Base-by-base conservation (phyloP, 192 early-diverging fungal genomes). In the Coemansia sp. region DNA sequence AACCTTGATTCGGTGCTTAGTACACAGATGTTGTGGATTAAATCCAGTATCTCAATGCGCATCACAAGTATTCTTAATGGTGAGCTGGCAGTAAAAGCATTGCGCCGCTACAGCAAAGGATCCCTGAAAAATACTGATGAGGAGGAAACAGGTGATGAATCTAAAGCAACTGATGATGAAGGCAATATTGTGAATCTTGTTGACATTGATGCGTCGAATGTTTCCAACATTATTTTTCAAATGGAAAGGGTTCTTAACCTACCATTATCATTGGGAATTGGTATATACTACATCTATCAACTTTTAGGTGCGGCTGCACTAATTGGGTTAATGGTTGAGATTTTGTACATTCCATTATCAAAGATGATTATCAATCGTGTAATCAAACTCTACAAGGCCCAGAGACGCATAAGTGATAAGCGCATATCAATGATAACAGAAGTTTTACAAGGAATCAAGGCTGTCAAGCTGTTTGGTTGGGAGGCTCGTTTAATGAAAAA, bases 391-490 rank as follows among this genome's bases (percentile, higher is more conserved):
- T 87, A 91, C 64, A 78, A 86, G 13, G 76, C 77, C 37, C 68
- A 88, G 12, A 90, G 77, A 54, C 48, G 70, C 8, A 77, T 88
- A 37, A 83, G 84, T 51, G 95, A 97, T 69, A 85, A 90, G 63
- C 86, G 95, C 8, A 78, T 97, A 42, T 85, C 88, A 40, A 78
- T 85, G 45, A 88, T 92, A 41, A 95, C 92, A 59, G 94, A 98
- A 78, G 77, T 91, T 37, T 72, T 95, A n/a, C 86, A 93, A 78
- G 94, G 93, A 18, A 96, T 98, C 56, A 87, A 92, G 41, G 90
- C 97, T 26, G 88, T 98, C 57, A 98, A 98, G 69, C 88, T 97
- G 69, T 92, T 92, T 74, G 90, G 88, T 19, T 94, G 92, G 92
- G 92, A 93, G 76, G 58, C 82, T 13, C 83, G 85, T 59, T 94